These are phyloP conservation scores for Chlamydomonas incerta DNA, from an alignment of 139 green algal species.

Conservation along the genomic window DNA sequence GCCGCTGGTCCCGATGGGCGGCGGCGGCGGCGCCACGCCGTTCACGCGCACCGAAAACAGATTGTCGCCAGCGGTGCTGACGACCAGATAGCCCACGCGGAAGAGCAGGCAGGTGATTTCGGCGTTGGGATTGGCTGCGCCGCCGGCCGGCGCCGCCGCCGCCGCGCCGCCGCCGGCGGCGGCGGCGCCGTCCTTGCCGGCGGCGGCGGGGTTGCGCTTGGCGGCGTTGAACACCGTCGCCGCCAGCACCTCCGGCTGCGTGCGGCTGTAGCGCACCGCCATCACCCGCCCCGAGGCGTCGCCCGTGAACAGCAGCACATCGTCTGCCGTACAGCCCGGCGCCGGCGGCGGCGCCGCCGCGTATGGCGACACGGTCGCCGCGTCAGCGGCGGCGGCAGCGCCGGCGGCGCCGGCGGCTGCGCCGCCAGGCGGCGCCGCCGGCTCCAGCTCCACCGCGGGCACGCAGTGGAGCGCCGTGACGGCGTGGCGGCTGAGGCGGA, in stretches of 20 bases:
- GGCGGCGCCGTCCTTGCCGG: neutral
- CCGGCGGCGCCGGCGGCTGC: neutral
- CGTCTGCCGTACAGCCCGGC: neutral
- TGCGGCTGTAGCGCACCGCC: constrained; percentile 17
- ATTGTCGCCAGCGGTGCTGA: neutral
- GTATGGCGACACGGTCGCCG: neutral
- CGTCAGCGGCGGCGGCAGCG: neutral
- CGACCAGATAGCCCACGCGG: neutral
- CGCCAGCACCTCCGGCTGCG: neutral
- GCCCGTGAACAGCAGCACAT: constrained; percentile 31
- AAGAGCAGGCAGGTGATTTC: constrained; percentile 13
- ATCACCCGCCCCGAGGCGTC: constrained; percentile 15
- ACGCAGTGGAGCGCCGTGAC: constrained; percentile 28
- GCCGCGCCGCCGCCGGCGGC: neutral
- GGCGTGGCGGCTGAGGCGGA: constrained; percentile 15
- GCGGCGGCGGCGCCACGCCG: neutral
- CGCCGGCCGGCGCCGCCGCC: neutral
- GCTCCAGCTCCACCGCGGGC: constrained; percentile 13
- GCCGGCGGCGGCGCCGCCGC: too few relatives aligned
- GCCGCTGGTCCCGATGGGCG: neutral
- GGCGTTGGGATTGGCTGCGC: neutral
- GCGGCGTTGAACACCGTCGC: neutral
- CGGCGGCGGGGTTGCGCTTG: neutral
- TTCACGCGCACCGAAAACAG: neutral
- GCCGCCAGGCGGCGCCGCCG: neutral